A percentile compares a stretch with the other conserved stretches of the same genome.
Conservation (phyloP, 139 green algal species). For the Edaphochlamys debaryana region DNA sequence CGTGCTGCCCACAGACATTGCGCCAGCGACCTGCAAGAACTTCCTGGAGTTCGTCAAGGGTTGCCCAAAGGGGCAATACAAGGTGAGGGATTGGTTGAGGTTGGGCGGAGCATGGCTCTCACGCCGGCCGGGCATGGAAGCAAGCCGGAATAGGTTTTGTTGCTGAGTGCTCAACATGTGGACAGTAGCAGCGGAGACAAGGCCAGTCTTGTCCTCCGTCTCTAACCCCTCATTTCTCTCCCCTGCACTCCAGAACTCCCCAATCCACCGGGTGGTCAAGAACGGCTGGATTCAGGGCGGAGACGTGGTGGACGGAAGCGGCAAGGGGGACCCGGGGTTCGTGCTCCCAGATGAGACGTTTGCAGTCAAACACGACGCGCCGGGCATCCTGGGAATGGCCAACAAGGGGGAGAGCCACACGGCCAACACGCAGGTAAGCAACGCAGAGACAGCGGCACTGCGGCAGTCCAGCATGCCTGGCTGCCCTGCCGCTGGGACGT, state of each 20-base stretch:
- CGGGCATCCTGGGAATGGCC: constrained; percentile 55
- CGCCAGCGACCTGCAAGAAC: constrained; percentile 24
- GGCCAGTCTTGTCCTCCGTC: no score
- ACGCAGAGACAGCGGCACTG: no score
- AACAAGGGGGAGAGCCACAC: constrained; percentile 51
- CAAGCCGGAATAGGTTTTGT: no score
- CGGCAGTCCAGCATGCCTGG: no score
- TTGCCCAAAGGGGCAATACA: neutral
- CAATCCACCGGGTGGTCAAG: constrained; percentile 18
- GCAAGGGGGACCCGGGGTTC: constrained; percentile 56
- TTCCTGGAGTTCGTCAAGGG: neutral
- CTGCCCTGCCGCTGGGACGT: no score
- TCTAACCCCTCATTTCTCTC: no score
- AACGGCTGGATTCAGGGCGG: constrained; percentile 45
- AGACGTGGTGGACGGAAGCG: constrained; percentile 58
- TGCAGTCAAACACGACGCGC: constrained; percentile 49
- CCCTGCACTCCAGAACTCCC: constrained; percentile 5
- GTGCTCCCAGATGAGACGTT: constrained; percentile 55
- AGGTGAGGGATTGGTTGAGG: no score
- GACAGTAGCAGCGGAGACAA: no score
- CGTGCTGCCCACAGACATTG: no score
- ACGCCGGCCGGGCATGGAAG: neutral
- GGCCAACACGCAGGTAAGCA: constrained; percentile 10
- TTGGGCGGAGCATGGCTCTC: neutral
- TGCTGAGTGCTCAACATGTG: no score